These are phyloP conservation scores for Rhizophora mangle DNA, from an alignment of 345 rosid genomes.

Conservation along the genomic window DNA sequence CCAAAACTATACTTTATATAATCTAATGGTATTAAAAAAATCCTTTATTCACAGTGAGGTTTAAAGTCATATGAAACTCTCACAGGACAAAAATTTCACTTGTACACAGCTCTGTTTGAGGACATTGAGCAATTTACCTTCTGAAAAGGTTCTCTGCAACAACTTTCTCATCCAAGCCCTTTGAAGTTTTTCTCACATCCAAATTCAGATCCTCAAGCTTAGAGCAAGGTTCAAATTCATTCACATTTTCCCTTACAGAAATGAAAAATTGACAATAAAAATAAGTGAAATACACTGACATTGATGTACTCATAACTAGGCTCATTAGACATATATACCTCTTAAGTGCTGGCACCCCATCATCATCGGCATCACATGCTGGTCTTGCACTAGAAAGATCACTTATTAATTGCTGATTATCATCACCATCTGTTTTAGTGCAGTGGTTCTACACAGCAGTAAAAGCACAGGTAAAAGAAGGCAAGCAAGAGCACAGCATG, in stretches of 20 bases:
- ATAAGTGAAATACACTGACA: conserved; percentile 2
- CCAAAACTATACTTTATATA: no score
- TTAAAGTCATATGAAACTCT: neutral
- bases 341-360: conserved; percentile 31
- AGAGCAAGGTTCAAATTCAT: conserved; percentile 68
- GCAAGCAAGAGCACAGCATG: conserved; percentile 2
- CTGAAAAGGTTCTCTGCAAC: conserved; percentile 22
- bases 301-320: conserved; percentile 6
- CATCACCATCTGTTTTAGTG: conserved; percentile 33
- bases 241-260: conserved; percentile 35
- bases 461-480: conserved; percentile 6
- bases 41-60: no score
- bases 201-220: conserved; percentile 71
- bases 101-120: neutral
- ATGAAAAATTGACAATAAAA: conserved; percentile 7
- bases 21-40: no score
- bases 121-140: conserved; percentile 35
- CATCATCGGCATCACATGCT: conserved; percentile 30
- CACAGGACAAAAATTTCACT: neutral
- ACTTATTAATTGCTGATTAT: conserved; percentile 27
- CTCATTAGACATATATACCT: conserved; percentile 36
- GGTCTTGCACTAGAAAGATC: conserved; percentile 25
- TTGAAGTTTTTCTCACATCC: conserved; percentile 54
- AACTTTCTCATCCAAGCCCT: conserved; percentile 31
- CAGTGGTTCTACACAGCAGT: conserved; percentile 35